These are phyloP conservation scores for Lachancea sp. DNA, from an alignment of 805 yeast species.

Conservation along the genomic window DNA sequence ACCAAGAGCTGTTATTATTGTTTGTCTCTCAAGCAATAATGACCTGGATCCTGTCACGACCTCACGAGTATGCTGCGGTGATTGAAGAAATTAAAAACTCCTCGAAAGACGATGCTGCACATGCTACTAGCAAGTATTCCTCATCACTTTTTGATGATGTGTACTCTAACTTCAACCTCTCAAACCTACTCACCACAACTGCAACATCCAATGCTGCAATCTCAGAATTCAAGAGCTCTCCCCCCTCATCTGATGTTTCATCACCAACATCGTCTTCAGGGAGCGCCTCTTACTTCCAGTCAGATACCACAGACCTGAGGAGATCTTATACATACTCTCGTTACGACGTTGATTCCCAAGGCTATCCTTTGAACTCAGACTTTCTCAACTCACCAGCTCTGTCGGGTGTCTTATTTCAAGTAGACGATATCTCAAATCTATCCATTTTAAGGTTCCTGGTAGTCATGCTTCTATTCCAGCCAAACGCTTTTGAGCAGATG, in stretches of 20 bases:
- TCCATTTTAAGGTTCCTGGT: conserved; percentile 24
- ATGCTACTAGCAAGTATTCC: conserved; percentile 14
- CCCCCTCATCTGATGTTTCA: conserved; percentile 3
- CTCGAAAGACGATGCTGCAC: conserved; percentile 11
- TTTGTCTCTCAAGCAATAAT: conserved; percentile 42
- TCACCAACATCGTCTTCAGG: conserved; percentile 7
- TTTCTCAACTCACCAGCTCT: conserved; percentile 3
- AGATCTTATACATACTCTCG: background rate
- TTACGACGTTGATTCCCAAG: background rate
- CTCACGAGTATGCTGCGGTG: conserved; percentile 37
- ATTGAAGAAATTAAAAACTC: conserved; percentile 2
- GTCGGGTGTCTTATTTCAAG: conserved; percentile 4
- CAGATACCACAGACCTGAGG: conserved; percentile 2
- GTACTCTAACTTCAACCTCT: conserved; percentile 22
- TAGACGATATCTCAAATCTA: conserved; percentile 26
- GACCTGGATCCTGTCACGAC: conserved; percentile 46
- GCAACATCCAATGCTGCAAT: conserved; percentile 8
- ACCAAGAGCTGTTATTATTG: conserved; percentile 40
- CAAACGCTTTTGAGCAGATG: conserved; percentile 22
- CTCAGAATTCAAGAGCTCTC: conserved; percentile 6
- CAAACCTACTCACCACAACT: conserved; percentile 14
- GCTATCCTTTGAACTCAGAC: background rate
- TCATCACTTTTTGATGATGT: conserved; percentile 24
- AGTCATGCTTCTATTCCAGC: conserved; percentile 23
- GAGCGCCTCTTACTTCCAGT: conserved; percentile 1